Evolutionary conservation across 805 yeast genomes (phyloP).

Genomic region (Candida patagonica): DNA sequence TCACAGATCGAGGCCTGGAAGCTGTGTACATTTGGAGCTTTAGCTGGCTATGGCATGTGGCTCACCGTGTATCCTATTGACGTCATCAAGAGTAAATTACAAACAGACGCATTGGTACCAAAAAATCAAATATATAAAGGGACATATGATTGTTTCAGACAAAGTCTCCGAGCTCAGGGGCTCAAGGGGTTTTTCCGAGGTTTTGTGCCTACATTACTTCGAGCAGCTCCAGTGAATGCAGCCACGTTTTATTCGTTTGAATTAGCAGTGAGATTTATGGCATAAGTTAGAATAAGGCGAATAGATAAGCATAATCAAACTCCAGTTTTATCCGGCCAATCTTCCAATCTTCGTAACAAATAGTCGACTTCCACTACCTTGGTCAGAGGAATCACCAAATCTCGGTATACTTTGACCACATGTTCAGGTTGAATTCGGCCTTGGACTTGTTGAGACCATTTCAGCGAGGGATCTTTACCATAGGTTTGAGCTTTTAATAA

Average conservation of each 20-base stretch:
- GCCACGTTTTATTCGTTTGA: slow-evolving; percentile 95
- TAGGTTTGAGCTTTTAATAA: slow-evolving; percentile 74
- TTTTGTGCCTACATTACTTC: slow-evolving; percentile 79
- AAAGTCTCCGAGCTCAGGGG: slow-evolving; percentile 52
- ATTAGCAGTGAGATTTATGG: slow-evolving; percentile 46
- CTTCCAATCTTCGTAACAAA: slow-evolving; percentile 71
- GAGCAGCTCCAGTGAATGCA: slow-evolving; percentile 98
- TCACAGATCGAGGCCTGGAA: slow-evolving; percentile 81
- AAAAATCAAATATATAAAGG: slow-evolving; percentile 49
- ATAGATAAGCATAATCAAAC: not conserved
- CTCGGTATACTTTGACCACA: slow-evolving; percentile 75
- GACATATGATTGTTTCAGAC: slow-evolving; percentile 48
- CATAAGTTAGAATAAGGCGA: no score
- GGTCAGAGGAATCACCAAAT: slow-evolving; percentile 86
- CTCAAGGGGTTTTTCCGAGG: slow-evolving; percentile 79
- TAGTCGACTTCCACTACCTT: slow-evolving; percentile 94
- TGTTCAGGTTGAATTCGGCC: slow-evolving; percentile 75
- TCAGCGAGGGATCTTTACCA: slow-evolving; percentile 79
- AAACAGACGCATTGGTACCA: slow-evolving; percentile 57
- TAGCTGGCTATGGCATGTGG: slow-evolving; percentile 91
- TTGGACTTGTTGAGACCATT: slow-evolving; percentile 52
- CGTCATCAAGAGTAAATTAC: slow-evolving; percentile 83
- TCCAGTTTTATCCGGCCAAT: slow-evolving; percentile 25
- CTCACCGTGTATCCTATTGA: slow-evolving; percentile 76
- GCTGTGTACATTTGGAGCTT: slow-evolving; percentile 79